phyloP scores from a whole-genome alignment of 2,329 filamentous ascomycete species.

The Ophiostoma novo-ulmi region DNA sequence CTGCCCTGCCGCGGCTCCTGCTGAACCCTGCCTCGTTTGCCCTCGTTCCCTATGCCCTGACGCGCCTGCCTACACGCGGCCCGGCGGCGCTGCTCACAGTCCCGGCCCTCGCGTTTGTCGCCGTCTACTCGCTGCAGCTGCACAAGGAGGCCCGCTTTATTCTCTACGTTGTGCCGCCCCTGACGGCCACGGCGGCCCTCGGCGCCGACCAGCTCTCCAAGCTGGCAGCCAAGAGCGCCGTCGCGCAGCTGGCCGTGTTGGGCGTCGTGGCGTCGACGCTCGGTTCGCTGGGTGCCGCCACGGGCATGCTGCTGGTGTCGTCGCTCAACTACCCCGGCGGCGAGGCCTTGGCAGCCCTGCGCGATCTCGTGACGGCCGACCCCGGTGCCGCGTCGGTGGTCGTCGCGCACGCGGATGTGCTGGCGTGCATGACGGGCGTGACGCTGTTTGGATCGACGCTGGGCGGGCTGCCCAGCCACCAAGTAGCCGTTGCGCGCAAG shows the following conservation, averaged over 20 bases:
- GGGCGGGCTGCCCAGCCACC: constrained; percentile 23
- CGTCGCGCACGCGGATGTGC: constrained; percentile 57
- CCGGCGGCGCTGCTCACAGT: constrained; percentile 49
- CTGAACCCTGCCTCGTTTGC: constrained; percentile 65
- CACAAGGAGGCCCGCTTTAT: constrained; percentile 89
- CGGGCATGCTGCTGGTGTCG: constrained; percentile 68
- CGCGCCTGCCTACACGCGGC: constrained; percentile 42
- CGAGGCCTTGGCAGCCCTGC: constrained; percentile 60
- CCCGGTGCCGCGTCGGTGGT: constrained; percentile 33
- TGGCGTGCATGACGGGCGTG: constrained; percentile 66
- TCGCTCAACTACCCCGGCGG: constrained; percentile 93
- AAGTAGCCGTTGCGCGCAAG: constrained; percentile 9
- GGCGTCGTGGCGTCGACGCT: constrained; percentile 46
- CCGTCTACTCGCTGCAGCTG: constrained; percentile 78
- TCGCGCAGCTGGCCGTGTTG: constrained; percentile 56
- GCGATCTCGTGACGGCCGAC: constrained; percentile 38
- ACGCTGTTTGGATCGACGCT: constrained; percentile 56
- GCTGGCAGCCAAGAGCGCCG: constrained; percentile 32
- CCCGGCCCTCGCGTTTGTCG: constrained; percentile 67
- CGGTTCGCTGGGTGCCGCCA: constrained; percentile 51
- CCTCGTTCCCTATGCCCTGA: constrained; percentile 52
- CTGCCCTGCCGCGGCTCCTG: constrained; percentile 74
- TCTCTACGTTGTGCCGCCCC: constrained; percentile 74
- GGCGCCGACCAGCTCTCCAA: constrained; percentile 66
- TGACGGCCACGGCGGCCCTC: constrained; percentile 72